Conservation (phyloP, 1,139 yeast genomes). For the Suhomyces yuchorum region DNA sequence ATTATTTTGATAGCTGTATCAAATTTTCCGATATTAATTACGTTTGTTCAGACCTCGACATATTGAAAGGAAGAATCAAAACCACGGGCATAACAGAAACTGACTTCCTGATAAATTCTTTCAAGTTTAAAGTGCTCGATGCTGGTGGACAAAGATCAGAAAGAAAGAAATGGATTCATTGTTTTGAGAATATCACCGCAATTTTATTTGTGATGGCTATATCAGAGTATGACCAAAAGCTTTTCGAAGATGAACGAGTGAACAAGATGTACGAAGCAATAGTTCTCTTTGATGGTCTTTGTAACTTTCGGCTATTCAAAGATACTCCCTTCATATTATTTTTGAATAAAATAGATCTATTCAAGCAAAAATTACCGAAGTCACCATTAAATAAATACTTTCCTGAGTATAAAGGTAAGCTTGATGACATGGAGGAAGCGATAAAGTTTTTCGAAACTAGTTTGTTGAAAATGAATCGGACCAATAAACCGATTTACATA, state of each 20-base stretch:
- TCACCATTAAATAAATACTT: conserved; percentile 70
- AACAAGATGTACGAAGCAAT: conserved; percentile 93
- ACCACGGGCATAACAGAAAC: conserved; percentile 96
- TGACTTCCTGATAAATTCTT: conserved; percentile 65
- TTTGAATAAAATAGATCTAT: conserved; percentile 82
- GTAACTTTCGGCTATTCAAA: conserved; percentile 83
- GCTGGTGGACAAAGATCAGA: conserved; percentile 98
- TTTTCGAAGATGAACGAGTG: conserved; percentile 86
- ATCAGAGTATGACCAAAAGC: conserved; percentile 87
- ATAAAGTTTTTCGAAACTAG: conserved; percentile 65
- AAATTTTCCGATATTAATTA: conserved; percentile 67
- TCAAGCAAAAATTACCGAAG: conserved; percentile 64
- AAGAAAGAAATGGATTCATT: conserved; percentile 93
- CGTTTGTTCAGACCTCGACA: conserved; percentile 77
- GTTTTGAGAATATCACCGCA: conserved; percentile 90
- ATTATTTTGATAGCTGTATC: conserved; percentile 70
- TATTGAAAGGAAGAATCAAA: conserved; percentile 85
- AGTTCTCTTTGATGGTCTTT: conserved; percentile 76
- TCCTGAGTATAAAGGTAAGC: conserved; percentile 69
- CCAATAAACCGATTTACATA: conserved; percentile 77
- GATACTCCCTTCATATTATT: conserved; percentile 88
- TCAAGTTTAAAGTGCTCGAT: conserved; percentile 77
- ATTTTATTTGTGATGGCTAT: conserved; percentile 90
- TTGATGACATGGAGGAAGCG: conserved; percentile 66
- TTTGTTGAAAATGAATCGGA: conserved; percentile 61